Conservation (phyloP, 129 eudicot genomes). For the Tanacetum coccineum region DNA sequence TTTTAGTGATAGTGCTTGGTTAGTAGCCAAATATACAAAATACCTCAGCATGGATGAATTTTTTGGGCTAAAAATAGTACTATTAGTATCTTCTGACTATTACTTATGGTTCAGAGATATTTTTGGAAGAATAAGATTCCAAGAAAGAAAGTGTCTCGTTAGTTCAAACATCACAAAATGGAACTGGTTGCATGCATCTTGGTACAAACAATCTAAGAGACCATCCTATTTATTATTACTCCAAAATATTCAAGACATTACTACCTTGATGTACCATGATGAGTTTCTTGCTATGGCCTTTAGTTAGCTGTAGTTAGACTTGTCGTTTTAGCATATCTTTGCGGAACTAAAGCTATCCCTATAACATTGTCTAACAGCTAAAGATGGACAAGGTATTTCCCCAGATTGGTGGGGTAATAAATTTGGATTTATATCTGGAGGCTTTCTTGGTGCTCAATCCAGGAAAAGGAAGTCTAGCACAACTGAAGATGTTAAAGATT, state of each 20-base stretch:
- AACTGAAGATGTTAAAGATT: conserved; percentile 25
- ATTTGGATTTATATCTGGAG: conserved; percentile 77
- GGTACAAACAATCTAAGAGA: too few species aligned
- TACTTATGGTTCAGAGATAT: background rate
- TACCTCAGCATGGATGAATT: background rate
- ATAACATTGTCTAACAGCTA: conserved; percentile 14
- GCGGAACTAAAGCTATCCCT: conserved; percentile 3
- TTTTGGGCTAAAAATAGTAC: background rate
- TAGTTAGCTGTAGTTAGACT: background rate
- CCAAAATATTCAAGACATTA: background rate
- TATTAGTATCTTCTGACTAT: background rate
- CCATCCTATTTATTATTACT: too few species aligned
- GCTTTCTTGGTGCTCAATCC: conserved; percentile 75
- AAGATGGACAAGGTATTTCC: conserved; percentile 29
- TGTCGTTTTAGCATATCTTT: background rate
- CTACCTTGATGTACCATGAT: background rate
- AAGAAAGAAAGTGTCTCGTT: too few species aligned
- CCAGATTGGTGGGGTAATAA: conserved; percentile 95
- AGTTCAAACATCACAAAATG: too few species aligned
- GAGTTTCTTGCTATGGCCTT: background rate
- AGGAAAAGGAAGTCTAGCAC: conserved; percentile 43
- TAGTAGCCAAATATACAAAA: background rate
- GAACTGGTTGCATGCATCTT: too few species aligned
- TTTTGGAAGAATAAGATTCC: background rate
- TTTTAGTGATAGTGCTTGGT: background rate